Evolutionary conservation across 176 grass and related monocot species (phyloP).

Genomic region (Phoenix roebelenii): DNA sequence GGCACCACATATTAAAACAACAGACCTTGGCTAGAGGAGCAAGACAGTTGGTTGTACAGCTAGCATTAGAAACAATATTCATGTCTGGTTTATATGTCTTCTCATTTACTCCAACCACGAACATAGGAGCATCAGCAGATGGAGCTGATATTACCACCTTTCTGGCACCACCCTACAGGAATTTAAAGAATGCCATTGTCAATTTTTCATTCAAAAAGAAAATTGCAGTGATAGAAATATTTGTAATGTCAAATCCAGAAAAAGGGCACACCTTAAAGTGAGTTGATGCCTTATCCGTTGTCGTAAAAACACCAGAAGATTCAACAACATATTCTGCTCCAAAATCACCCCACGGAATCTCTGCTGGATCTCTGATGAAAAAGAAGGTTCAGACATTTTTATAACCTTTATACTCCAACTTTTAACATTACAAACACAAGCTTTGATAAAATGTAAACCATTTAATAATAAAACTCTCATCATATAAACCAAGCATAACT

Average conservation of each 20-base stretch:
- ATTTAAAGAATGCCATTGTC: neutral
- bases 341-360: constrained; percentile 85
- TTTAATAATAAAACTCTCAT: too few species aligned
- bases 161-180: constrained; percentile 73
- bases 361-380: constrained; percentile 60
- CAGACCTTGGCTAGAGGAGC: constrained; percentile 95
- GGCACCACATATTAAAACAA: neutral
- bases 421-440: neutral
- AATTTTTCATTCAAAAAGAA: too few species aligned
- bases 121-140: constrained; percentile 95
- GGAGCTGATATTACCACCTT: constrained; percentile 99
- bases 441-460: too few species aligned
- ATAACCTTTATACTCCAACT: neutral
- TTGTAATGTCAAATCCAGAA: neutral
- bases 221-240: too few species aligned
- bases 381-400: constrained; percentile 11
- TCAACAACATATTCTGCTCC: constrained; percentile 88
- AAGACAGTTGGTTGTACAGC: constrained; percentile 97
- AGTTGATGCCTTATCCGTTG: constrained; percentile 58
- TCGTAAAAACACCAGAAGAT: constrained; percentile 94
- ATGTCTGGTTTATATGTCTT: constrained; percentile 65
- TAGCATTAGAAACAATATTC: constrained; percentile 97
- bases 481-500: too few species aligned
- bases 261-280: constrained; percentile 64
- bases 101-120: constrained; percentile 99